phyloP scores from a whole-genome alignment of 345 rosid genomes.

The Pistacia integerrima region DNA sequence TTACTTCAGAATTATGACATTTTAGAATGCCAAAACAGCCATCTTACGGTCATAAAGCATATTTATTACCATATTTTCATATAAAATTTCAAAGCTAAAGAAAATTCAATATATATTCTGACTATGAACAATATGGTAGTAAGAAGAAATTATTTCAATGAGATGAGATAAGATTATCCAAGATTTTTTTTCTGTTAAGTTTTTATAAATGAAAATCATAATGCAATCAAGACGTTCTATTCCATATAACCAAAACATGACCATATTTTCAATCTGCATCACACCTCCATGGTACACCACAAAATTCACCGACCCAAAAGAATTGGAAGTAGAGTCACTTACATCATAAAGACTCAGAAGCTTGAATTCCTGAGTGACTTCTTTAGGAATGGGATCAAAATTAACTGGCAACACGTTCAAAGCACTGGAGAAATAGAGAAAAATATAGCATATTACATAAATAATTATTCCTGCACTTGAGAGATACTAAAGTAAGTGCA shows the following conservation, averaged over 20 bases:
- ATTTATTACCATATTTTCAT: not conserved
- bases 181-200: not conserved
- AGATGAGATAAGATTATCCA: not conserved
- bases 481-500: not conserved
- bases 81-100: not conserved
- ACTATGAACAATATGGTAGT: not conserved
- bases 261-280: not conserved
- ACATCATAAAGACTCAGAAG: slow-evolving; percentile 72
- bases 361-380: slow-evolving; percentile 65
- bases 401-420: slow-evolving; percentile 50
- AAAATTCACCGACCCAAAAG: not conserved
- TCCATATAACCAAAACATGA: not conserved
- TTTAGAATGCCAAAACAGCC: not conserved
- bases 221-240: not conserved
- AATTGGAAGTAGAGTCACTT: slow-evolving; percentile 32
- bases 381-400: slow-evolving; percentile 84
- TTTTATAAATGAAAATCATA: not conserved
- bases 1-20: not conserved
- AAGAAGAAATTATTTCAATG: not conserved
- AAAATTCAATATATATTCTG: not conserved
- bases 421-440: slow-evolving; percentile 48
- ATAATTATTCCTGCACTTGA: not conserved
- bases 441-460: slow-evolving; percentile 5
- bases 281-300: not conserved
- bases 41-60: not conserved